Evolutionary conservation across 176 grass and related monocot species (phyloP).

Genomic region (Melocanna baccifera): DNA sequence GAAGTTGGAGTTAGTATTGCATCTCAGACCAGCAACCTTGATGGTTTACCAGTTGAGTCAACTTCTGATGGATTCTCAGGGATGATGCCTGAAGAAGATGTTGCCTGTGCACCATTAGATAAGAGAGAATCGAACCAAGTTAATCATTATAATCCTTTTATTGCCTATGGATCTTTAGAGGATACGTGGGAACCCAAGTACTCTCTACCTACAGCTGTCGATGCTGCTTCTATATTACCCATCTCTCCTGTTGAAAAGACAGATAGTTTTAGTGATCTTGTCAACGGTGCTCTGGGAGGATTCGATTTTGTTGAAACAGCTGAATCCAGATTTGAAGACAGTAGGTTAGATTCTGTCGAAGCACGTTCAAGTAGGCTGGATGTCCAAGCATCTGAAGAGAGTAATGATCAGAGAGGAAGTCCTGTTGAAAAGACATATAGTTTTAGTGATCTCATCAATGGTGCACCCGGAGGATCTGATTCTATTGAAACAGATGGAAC

Average conservation of each 20-base stretch:
- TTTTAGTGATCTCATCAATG: too few species aligned
- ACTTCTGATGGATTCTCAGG: conserved; percentile 7
- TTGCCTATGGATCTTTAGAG: conserved; percentile 21
- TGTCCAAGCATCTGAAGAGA: conserved; percentile 26
- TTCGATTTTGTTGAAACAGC: conserved; percentile 28
- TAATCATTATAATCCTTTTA: conserved; percentile 25
- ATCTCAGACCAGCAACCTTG: conserved; percentile 21
- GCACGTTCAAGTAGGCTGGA: conserved; percentile 22
- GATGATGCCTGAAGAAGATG: conserved; percentile 18
- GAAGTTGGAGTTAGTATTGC: conserved; percentile 26
- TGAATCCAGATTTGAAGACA: conserved; percentile 39
- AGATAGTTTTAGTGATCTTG: conserved; percentile 34
- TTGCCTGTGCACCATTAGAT: not conserved
- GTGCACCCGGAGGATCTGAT: too few species aligned
- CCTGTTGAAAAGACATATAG: too few species aligned
- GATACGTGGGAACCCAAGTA: conserved; percentile 6
- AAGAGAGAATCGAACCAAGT: not conserved
- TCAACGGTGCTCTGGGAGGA: conserved; percentile 25
- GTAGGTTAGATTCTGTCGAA: conserved; percentile 27
- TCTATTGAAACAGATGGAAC: too few species aligned
- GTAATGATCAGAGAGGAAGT: conserved; percentile 19
- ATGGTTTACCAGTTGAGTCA: conserved; percentile 22
- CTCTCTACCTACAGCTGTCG: not conserved
- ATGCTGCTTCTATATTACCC: conserved; percentile 25
- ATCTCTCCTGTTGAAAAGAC: not conserved